Conservation (phyloP, 1,284 basidiomycete species). For the Sporisorium exsertum region DNA sequence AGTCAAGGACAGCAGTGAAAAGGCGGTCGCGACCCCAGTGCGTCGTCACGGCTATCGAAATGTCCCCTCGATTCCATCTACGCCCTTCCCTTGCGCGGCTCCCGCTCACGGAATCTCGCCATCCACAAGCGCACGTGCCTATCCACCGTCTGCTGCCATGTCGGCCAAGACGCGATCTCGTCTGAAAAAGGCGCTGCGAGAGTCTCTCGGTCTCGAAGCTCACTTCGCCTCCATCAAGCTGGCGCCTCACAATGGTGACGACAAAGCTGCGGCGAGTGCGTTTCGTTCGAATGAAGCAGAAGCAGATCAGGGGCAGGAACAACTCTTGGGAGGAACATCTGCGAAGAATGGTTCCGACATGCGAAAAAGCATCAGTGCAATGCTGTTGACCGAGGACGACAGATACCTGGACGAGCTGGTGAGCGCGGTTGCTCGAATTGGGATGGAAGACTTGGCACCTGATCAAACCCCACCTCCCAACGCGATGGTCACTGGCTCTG, state of each 20-base stretch:
- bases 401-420: constrained; percentile 38
- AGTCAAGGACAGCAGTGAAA: background rate
- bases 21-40: constrained; percentile 18
- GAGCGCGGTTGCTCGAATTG: constrained; percentile 32
- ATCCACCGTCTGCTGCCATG: constrained; percentile 24
- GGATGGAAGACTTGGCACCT: constrained; percentile 24
- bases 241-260: background rate
- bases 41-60: constrained; percentile 17
- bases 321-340: background rate
- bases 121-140: constrained; percentile 1
- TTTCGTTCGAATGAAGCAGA: background rate
- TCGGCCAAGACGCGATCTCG: constrained; percentile 28
- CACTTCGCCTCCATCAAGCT: constrained; percentile 27
- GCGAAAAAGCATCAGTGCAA: constrained; percentile 22
- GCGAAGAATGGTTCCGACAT: background rate
- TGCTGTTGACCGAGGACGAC: constrained; percentile 39
- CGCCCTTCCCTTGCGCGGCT: constrained; percentile 15
- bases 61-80: constrained; percentile 20
- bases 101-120: constrained; percentile 4
- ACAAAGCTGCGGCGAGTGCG: background rate
- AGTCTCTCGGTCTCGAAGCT: constrained; percentile 35
- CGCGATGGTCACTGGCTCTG: background rate
- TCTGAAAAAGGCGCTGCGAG: constrained; percentile 34
- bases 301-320: background rate
- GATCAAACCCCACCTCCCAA: background rate